Percentiles rank a stretch among this genome's conserved stretches.
These are phyloP conservation scores for Petunia axillaris DNA, from an alignment of 257 asterid species.

Conservation along the genomic window DNA sequence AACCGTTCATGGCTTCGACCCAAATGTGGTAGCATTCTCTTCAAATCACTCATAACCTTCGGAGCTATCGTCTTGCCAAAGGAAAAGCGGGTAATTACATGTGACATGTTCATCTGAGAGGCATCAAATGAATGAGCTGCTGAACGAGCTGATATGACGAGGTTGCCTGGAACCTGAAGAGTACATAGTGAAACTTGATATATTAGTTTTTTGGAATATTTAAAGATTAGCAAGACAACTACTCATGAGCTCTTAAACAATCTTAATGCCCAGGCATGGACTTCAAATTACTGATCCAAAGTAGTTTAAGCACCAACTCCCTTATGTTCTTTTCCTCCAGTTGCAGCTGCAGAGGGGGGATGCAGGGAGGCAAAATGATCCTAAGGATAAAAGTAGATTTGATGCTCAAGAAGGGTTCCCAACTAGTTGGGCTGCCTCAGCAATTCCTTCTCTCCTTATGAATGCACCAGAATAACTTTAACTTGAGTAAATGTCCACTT, in stretches of 20 bases:
- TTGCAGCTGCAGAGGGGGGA: background rate
- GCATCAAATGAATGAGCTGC: constrained; percentile 92
- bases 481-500: background rate
- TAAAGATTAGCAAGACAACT: background rate
- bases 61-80: constrained; percentile 84
- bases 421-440: background rate
- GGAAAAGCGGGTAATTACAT: constrained; percentile 71
- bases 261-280: background rate
- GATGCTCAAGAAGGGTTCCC: background rate
- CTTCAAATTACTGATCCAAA: background rate
- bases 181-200: constrained; percentile 25
- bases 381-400: background rate
- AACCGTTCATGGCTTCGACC: constrained; percentile 81
- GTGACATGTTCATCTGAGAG: constrained; percentile 98
- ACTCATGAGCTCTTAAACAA: background rate
- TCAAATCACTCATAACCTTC: constrained; percentile 66
- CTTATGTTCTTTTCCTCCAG: background rate
- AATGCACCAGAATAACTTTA: background rate
- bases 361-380: background rate
- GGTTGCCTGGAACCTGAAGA: constrained; percentile 93
- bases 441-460: background rate
- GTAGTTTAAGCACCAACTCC: background rate
- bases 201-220: background rate
- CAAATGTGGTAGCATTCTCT: constrained; percentile 71
- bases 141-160: constrained; percentile 87